Percentiles rank a stretch among this genome's conserved stretches.
phyloP scores from a whole-genome alignment of 805 yeast species.

The Blastobotrys mokoenaii region DNA sequence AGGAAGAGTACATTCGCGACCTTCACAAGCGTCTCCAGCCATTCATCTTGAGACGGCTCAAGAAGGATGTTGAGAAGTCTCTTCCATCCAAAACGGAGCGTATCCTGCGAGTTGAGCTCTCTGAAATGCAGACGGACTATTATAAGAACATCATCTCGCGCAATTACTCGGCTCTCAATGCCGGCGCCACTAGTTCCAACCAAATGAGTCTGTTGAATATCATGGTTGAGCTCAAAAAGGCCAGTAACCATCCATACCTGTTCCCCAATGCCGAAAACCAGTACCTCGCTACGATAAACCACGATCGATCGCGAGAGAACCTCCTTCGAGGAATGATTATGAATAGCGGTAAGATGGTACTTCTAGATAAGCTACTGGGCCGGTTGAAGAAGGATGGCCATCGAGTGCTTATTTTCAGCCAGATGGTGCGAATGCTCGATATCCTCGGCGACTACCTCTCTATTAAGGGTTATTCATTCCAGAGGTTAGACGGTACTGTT shows the following conservation, averaged over 20 bases:
- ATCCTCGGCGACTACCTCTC: conserved; percentile 88
- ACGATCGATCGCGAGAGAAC: conserved; percentile 61
- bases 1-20: conserved; percentile 80
- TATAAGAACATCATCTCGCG: conserved; percentile 89
- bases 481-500: conserved; percentile 92
- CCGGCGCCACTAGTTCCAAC: conserved; percentile 66
- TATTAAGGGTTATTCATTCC: conserved; percentile 81
- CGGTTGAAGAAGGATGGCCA: conserved; percentile 89
- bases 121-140: conserved; percentile 91
- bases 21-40: conserved; percentile 83
- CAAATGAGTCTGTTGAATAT: conserved; percentile 82
- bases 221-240: conserved; percentile 94
- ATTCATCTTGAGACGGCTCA: conserved; percentile 82
- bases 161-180: conserved; percentile 84
- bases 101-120: conserved; percentile 86
- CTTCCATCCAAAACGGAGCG: conserved; percentile 94
- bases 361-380: conserved; percentile 79
- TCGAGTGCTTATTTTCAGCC: conserved; percentile 88
- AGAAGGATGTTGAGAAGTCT: conserved; percentile 95
- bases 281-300: conserved; percentile 39
- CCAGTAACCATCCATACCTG: conserved; percentile 92
- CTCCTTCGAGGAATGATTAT: conserved; percentile 83
- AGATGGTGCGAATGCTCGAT: conserved; percentile 95
- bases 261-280: conserved; percentile 89
- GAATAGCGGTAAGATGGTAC: conserved; percentile 98